A percentile compares a stretch with the other conserved stretches of the same genome.
Evolutionary conservation across 176 grass and related monocot species (phyloP).

Genomic region (Olyra latifolia): DNA sequence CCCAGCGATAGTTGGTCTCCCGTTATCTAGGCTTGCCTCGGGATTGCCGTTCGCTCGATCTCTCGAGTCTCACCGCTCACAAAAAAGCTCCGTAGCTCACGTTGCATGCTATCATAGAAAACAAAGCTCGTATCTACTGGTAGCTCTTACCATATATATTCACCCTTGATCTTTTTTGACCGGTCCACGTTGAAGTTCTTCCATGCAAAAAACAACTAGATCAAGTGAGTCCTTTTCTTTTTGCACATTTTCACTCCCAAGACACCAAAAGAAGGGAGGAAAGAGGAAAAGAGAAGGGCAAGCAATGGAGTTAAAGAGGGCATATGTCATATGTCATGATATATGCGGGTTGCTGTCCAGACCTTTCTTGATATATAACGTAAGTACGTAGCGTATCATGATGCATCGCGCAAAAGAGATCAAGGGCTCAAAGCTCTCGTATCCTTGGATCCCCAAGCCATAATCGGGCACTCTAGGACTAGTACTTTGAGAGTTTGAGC

Average conservation of each 20-base stretch:
- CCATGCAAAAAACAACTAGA: constrained; percentile 37
- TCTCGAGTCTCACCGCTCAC: neutral
- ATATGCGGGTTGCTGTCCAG: constrained; percentile 15
- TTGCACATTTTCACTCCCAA: constrained; percentile 38
- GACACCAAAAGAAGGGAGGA: constrained; percentile 38
- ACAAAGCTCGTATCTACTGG: neutral
- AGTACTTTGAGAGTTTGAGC: constrained; percentile 24
- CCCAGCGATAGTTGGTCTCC: neutral
- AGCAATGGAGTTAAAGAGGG: constrained; percentile 9
- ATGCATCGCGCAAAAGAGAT: constrained; percentile 37
- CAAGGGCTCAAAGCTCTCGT: constrained; percentile 12
- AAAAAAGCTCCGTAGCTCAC: constrained; percentile 5
- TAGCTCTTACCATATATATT: neutral
- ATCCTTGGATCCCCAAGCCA: constrained; percentile 59
- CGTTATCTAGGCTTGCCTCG: constrained; percentile 7
- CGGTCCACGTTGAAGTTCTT: constrained; percentile 40
- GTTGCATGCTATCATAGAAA: constrained; percentile 16
- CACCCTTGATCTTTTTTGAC: constrained; percentile 44
- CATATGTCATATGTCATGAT: constrained; percentile 22
- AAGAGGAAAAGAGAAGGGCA: constrained; percentile 16
- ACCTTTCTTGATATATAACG: constrained; percentile 7
- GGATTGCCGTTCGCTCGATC: constrained; percentile 7
- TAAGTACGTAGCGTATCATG: constrained; percentile 10
- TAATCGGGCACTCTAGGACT: constrained; percentile 20
- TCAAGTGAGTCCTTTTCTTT: constrained; percentile 28